phyloP scores from a whole-genome alignment of 2,329 filamentous ascomycete genomes.

The Cladophialophora psammophila region DNA sequence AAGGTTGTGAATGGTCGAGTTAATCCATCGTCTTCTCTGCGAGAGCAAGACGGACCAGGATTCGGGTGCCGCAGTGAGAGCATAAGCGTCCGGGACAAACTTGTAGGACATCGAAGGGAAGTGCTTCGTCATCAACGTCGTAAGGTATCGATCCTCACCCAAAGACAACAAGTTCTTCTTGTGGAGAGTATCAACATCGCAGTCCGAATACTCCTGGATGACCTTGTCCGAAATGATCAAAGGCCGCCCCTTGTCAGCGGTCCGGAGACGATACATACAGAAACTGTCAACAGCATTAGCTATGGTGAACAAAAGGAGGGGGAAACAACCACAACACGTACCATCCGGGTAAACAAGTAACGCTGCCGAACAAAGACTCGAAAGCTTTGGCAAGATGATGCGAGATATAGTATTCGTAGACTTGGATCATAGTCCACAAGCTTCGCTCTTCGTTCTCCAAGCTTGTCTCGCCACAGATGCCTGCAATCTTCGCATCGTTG shows the following conservation, averaged over 20 bases:
- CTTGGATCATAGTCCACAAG: slow-evolving; percentile 99
- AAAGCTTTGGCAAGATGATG: slow-evolving; percentile 97
- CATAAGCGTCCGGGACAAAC: slow-evolving; percentile 91
- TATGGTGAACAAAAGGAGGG: slow-evolving; percentile 1
- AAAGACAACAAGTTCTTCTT: slow-evolving; percentile 92
- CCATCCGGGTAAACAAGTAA: slow-evolving; percentile 99
- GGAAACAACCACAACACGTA: slow-evolving; percentile 57
- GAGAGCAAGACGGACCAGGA: slow-evolving; percentile 93
- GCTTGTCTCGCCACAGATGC: slow-evolving; percentile 96
- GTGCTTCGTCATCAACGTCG: slow-evolving; percentile 97
- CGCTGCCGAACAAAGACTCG: slow-evolving; percentile 95
- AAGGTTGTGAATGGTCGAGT: slow-evolving; percentile 97
- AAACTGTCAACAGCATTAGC: slow-evolving; percentile 72
- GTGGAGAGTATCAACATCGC: slow-evolving; percentile 90
- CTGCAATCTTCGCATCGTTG: slow-evolving; percentile 93
- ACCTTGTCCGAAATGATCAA: slow-evolving; percentile 90
- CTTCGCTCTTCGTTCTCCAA: slow-evolving; percentile 93
- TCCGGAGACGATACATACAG: slow-evolving; percentile 96
- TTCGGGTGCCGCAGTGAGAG: slow-evolving; percentile 90
- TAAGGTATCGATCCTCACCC: slow-evolving; percentile 96
- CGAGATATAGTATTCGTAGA: slow-evolving; percentile 99
- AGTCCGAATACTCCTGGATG: slow-evolving; percentile 86
- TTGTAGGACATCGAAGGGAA: slow-evolving; percentile 97
- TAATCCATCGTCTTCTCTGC: slow-evolving; percentile 99
- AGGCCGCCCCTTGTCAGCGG: slow-evolving; percentile 90